Evolutionary conservation across 2,329 filamentous ascomycete species (phyloP), one percentile per base, ranked within the genome.

Genomic region (Pseudocercospora crystallina): DNA sequence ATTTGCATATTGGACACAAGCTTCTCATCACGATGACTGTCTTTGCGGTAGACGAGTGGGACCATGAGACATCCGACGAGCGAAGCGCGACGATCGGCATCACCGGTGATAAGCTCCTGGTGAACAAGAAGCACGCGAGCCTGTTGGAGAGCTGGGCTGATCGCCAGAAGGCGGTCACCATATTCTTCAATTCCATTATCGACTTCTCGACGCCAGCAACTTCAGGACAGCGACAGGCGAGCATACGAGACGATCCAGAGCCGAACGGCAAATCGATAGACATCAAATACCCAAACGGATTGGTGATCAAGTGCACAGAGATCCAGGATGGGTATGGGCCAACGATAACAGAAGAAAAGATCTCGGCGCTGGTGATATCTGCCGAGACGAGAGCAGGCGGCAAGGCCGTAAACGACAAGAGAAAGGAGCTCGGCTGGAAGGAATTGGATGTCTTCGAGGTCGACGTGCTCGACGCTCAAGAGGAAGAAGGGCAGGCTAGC

Each of bases 1-100:
- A 97, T 71, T 80, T 99, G 15, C 94, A 99, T 67, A 85, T 89
- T 3, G 94, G 94, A 5, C 94, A 99, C 75, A 99, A 97, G 72
- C 78, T 97, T n/a, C 80, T 99, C 14, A 81, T 99, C 14, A 90
- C 91, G n/a, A 91, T 91, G 54, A 89, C 87, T 0, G 82, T 85
- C 0, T 81, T 96, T 49, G 79, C 90, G 12, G 77, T 87, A 49
- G 80, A 82, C 51, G 63, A 71, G 30, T 61, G 56, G 55, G 64
- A 73, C 0, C 20, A 7, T 7, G 63, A 49, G 1, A 42, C 42
- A 12, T 53, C 63, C 8, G 38, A 42, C 8, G 61, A 68, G 15
- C 80, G 81, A 54, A 78, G 78, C 9, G 80, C 95, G 55, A 86
- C 90, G 13, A 79, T 96, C 36, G 94, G 94, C 10, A 87, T 99